Percentiles rank a stretch among this genome's conserved stretches.
Conservation (phyloP, 768 basidiomycete genomes). For the Phaeotremella fagi region DNA sequence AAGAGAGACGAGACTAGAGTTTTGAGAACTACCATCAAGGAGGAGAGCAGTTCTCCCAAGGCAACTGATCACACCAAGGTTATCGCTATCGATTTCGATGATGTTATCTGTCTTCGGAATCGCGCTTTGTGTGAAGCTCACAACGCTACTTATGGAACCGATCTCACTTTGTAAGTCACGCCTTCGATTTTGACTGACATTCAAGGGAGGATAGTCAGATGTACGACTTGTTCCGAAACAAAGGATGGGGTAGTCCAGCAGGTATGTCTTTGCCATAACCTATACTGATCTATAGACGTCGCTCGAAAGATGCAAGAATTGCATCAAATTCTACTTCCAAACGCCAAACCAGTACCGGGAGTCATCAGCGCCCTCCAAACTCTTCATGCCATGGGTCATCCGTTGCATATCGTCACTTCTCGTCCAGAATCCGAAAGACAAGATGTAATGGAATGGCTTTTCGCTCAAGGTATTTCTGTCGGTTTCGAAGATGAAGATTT, state of each 20-base stretch:
- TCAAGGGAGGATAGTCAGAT: constrained; percentile 23
- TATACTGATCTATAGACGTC: too few species aligned
- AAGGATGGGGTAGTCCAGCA: constrained; percentile 30
- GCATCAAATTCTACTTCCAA: constrained; percentile 8
- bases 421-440: constrained; percentile 13
- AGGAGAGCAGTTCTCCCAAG: not conserved
- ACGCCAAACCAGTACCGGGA: constrained; percentile 20
- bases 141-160: too few species aligned
- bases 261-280: constrained; percentile 19
- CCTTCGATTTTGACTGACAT: too few species aligned
- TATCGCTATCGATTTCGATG: constrained; percentile 39
- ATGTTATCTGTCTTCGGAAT: constrained; percentile 26
- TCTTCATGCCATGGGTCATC: constrained; percentile 31
- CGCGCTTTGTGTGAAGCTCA: too few species aligned
- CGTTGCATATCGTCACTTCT: constrained; percentile 39
- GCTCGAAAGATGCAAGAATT: not conserved
- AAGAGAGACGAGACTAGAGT: not conserved
- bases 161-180: too few species aligned
- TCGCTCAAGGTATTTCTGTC: constrained; percentile 22
- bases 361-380: constrained; percentile 16
- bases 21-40: not conserved
- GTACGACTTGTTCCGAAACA: constrained; percentile 29
- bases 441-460: constrained; percentile 29
- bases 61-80: constrained; percentile 13
- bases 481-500: constrained; percentile 20